Base-by-base conservation (phyloP, 768 basidiomycete species). In the Polyporus arcularius region DNA sequence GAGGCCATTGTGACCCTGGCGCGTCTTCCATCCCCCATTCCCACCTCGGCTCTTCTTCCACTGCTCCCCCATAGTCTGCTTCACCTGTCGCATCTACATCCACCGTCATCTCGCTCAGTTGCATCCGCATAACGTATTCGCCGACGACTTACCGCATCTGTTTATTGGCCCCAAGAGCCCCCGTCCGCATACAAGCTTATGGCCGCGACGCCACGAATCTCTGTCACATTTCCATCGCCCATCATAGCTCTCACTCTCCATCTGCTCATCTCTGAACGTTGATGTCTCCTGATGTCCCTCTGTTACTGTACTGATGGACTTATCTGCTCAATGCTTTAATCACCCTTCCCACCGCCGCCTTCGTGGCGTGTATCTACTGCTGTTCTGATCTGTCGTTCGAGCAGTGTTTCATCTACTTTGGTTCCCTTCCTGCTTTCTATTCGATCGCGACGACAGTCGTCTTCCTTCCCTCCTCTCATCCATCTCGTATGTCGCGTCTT, bases 11-110 rank as follows among this genome's bases (percentile, higher is more conserved):
- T 46, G 61, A 62, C 51, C 51, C 47, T 39, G 52, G 55, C 12
- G 21, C 47, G 40, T 55, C 61, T 53, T 53, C 52, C 66, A 64
- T 56, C 61, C 47, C 49, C 68, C 65, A 65, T 31, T 53, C 30
- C 73, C 68, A 63, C 60, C 60, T 38, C 68, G 71, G 70, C 66
- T 21, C 50, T 48, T 49, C 41, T 54, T 14, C 50, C n/a, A 5
- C 38, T 30, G 18, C 26, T 47, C 30, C 26, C 35, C 45, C 40
- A 21, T 58, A 56, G 30, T 41, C 58, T 35, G 63, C 59, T 61
- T 58, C 40, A 41, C 28, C 53, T 26, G 40, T 47, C 54, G 53
- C 53, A 59, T 59, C 16, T 15, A 15, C 31, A 7, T 35, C 56
- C 38, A 52, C n/a, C 42, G 51, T 57, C 46, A 47, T n/a, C 35